Percentiles rank a stretch among this genome's conserved stretches.
phyloP scores from a whole-genome alignment of 257 asterid species.

The Lithospermum erythrorhizon region DNA sequence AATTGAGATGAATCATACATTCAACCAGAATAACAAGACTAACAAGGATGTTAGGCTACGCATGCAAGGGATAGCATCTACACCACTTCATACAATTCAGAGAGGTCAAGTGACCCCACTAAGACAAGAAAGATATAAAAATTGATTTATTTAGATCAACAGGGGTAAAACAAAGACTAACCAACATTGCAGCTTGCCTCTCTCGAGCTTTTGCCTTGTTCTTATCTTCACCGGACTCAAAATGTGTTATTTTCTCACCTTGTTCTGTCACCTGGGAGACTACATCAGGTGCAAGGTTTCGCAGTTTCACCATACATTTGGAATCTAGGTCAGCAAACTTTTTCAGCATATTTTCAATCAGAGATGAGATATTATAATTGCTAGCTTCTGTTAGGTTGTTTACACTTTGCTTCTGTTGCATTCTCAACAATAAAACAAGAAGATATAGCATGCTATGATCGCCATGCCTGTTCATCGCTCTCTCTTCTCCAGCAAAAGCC shows the following conservation, averaged over 20 bases:
- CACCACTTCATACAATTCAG: not conserved
- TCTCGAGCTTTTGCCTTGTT: constrained; percentile 91
- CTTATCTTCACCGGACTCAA: constrained; percentile 51
- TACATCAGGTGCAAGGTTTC: constrained; percentile 67
- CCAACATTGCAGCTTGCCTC: constrained; percentile 94
- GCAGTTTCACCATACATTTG: constrained; percentile 59
- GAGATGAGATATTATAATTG: constrained; percentile 38
- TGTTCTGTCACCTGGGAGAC: constrained; percentile 30
- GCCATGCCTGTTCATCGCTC: constrained; percentile 41
- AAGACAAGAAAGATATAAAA: not conserved
- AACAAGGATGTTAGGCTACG: not conserved
- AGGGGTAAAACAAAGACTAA: constrained; percentile 18
- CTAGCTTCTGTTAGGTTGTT: constrained; percentile 55
- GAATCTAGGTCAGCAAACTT: constrained; percentile 71
- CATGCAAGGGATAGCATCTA: not conserved
- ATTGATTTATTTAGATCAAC: not conserved
- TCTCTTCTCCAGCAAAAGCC: constrained; percentile 71
- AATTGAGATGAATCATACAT: not conserved
- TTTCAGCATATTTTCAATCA: constrained; percentile 47
- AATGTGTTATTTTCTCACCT: constrained; percentile 21
- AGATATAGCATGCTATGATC: constrained; percentile 87
- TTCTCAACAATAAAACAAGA: constrained; percentile 72
- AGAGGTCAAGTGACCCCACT: not conserved
- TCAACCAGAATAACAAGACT: not conserved
- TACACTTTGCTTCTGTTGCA: constrained; percentile 54